phyloP scores from a whole-genome alignment of 1,284 basidiomycete genomes.

The Flammula alnicola region DNA sequence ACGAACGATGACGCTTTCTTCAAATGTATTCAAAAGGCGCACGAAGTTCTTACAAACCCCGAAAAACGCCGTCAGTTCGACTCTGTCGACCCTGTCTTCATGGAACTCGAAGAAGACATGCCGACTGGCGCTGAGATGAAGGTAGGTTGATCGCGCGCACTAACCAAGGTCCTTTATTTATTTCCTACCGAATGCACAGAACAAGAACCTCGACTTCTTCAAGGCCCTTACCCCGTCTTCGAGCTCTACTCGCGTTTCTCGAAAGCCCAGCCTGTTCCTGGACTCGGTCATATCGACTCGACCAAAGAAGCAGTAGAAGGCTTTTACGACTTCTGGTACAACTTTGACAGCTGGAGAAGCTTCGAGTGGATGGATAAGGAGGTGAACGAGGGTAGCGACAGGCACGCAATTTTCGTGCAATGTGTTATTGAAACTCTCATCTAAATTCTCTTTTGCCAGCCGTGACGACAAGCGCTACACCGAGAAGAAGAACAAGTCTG shows the following conservation, averaged over 20 bases:
- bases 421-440: slow-evolving; percentile 9
- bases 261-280: slow-evolving; percentile 84
- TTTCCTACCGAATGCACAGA: slow-evolving; percentile 26
- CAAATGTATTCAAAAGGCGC: slow-evolving; percentile 98
- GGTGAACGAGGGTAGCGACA: slow-evolving; percentile 96
- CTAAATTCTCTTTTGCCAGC: slow-evolving; percentile 42
- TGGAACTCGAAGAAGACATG: slow-evolving; percentile 78
- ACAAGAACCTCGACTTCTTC: slow-evolving; percentile 52
- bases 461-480: slow-evolving; percentile 99
- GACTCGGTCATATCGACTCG: slow-evolving; percentile 75
- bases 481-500: slow-evolving; percentile 99
- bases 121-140: slow-evolving; percentile 75
- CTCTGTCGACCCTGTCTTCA: slow-evolving; percentile 85
- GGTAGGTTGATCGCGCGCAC: slow-evolving; percentile 24
- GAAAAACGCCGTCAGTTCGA: slow-evolving; percentile 96
- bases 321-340: slow-evolving; percentile 99
- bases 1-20: slow-evolving; percentile 98
- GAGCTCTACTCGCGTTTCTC: slow-evolving; percentile 94
- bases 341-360: slow-evolving; percentile 98
- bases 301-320: slow-evolving; percentile 85
- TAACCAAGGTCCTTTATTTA: background rate
- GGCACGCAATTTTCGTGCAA: slow-evolving; percentile 49
- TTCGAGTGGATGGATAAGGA: slow-evolving; percentile 99
- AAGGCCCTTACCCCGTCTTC: slow-evolving; percentile 82
- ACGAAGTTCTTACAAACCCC: slow-evolving; percentile 87